A percentile compares a stretch with the other conserved stretches of the same genome.
Conservation (phyloP, 2,329 filamentous ascomycete genomes). For the Microdochium nivale region DNA sequence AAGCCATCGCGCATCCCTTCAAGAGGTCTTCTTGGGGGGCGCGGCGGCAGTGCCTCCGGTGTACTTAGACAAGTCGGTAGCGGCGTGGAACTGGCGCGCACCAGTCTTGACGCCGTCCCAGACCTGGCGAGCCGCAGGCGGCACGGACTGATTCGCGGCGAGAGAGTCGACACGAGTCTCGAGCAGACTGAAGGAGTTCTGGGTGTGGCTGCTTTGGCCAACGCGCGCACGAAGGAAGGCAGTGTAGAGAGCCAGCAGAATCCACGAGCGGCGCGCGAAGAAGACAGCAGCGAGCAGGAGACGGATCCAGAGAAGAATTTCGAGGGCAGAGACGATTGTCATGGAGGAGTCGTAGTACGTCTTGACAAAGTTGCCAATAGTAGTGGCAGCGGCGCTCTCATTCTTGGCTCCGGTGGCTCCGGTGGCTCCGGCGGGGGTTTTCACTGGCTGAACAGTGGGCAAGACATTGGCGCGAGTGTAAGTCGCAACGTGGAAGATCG, state of each 20-base stretch:
- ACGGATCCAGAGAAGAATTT: constrained; percentile 81
- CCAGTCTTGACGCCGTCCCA: constrained; percentile 75
- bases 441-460: constrained; percentile 69
- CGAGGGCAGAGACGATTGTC: constrained; percentile 81
- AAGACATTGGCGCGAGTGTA: constrained; percentile 92
- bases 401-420: constrained; percentile 50
- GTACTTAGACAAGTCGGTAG: constrained; percentile 72
- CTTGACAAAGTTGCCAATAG: constrained; percentile 91
- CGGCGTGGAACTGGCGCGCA: constrained; percentile 66
- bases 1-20: constrained; percentile 12
- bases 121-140: constrained; percentile 66
- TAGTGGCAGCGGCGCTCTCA: constrained; percentile 61
- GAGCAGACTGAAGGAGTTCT: constrained; percentile 66
- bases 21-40: constrained; percentile 55
- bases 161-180: constrained; percentile 71
- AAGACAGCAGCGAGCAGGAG: constrained; percentile 72
- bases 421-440: constrained; percentile 44
- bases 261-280: constrained; percentile 87
- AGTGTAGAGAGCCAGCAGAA: constrained; percentile 78
- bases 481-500: constrained; percentile 94
- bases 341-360: constrained; percentile 96
- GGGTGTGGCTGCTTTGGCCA: constrained; percentile 87
- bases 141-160: constrained; percentile 78
- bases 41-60: constrained; percentile 42
- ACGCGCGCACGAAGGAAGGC: constrained; percentile 86